A percentile compares a stretch with the other conserved stretches of the same genome.
Conservation (phyloP, 1,139 yeast genomes). For the Candida labiduridarum region DNA sequence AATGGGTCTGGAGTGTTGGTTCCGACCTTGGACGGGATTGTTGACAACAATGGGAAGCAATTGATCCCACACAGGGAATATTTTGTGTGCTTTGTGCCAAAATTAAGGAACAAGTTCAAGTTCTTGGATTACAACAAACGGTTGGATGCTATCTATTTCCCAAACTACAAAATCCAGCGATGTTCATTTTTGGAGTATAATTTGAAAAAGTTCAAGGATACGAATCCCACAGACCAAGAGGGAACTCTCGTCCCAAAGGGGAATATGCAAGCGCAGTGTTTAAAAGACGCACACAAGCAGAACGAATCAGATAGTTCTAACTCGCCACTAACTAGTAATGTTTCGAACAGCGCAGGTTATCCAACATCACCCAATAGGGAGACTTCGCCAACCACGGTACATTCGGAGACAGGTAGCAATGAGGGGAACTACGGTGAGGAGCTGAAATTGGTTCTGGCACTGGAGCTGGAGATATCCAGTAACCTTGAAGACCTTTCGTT, state of each 20-base stretch:
- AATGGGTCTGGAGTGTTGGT: slow-evolving; percentile 18
- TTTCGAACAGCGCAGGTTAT: not conserved
- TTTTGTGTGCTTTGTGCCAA: slow-evolving; percentile 21
- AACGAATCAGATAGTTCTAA: not conserved
- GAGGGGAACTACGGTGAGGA: not conserved
- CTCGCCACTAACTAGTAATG: not conserved
- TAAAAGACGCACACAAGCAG: not conserved
- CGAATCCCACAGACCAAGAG: not conserved
- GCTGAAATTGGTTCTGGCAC: not conserved
- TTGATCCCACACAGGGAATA: slow-evolving; percentile 12
- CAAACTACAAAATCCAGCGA: slow-evolving; percentile 16
- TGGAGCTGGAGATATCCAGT: not conserved
- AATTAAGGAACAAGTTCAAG: slow-evolving; percentile 6
- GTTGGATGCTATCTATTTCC: slow-evolving; percentile 18
- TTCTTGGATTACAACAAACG: slow-evolving; percentile 10
- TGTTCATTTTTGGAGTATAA: slow-evolving; percentile 7
- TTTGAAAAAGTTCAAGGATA: slow-evolving; percentile 11
- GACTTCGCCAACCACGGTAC: not conserved
- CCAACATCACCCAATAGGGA: not conserved
- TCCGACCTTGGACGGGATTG: slow-evolving; percentile 13
- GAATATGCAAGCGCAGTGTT: not conserved
- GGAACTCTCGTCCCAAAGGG: not conserved
- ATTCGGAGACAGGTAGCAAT: not conserved
- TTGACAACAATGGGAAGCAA: slow-evolving; percentile 12
- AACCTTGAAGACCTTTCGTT: slow-evolving; percentile 17